Percentiles rank a stretch among this genome's conserved stretches.
phyloP scores from a whole-genome alignment of 352 stramenopile genomes.

The Globisporangium nodosum region DNA sequence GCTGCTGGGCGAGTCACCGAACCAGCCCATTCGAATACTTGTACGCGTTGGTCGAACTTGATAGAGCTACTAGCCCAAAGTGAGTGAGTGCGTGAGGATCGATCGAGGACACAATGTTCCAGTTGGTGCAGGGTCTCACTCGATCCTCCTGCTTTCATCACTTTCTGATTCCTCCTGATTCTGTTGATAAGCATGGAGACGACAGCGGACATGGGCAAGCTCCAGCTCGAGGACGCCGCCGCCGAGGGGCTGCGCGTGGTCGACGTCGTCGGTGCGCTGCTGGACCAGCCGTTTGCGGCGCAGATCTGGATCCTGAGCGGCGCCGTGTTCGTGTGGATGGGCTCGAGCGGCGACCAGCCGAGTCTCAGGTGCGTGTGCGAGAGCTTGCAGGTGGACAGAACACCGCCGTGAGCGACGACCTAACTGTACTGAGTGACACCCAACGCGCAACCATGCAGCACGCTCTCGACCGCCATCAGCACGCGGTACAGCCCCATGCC shows the following conservation, averaged over 20 bases:
- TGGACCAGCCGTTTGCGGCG: conserved; percentile 65
- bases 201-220: neutral
- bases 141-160: no score
- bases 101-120: no score
- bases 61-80: no score
- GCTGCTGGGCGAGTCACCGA: conserved; percentile 1
- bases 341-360: conserved; percentile 38
- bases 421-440: neutral
- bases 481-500: conserved; percentile 79
- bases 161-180: neutral
- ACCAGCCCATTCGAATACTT: neutral
- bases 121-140: no score
- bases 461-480: conserved; percentile 70
- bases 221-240: neutral
- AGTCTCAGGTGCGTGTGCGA: conserved; percentile 19
- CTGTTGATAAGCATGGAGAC: neutral
- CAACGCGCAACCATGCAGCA: conserved; percentile 21
- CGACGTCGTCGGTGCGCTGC: conserved; percentile 42
- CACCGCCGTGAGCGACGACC: no score
- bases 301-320: conserved; percentile 67
- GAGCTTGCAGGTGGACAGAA: no score
- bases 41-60: no score
- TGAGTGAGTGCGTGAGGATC: neutral
- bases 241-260: conserved; percentile 29
- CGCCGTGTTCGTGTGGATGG: conserved; percentile 81